phyloP scores from a whole-genome alignment of 495 filamentous ascomycete species.

The Aspergillus wentii region DNA sequence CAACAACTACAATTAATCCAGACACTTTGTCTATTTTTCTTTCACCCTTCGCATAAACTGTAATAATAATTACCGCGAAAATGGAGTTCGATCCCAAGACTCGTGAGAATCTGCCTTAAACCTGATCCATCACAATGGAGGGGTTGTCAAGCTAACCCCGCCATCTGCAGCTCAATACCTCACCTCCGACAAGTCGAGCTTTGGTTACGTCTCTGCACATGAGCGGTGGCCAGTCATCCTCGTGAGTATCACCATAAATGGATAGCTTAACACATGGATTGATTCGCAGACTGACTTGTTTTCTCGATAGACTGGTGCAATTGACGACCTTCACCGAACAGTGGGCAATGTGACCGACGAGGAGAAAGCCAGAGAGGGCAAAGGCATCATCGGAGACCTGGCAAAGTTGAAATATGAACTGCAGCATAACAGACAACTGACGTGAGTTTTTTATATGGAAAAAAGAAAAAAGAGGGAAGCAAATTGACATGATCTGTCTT shows the following conservation, averaged over 20 bases:
- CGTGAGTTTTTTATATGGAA: constrained; percentile 47
- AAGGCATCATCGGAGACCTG: constrained; percentile 74
- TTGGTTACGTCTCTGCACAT: constrained; percentile 75
- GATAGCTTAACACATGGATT: not conserved
- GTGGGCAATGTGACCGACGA: constrained; percentile 48
- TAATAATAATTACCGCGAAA: constrained; percentile 9
- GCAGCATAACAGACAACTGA: constrained; percentile 81
- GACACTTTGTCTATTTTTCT: constrained; percentile 3
- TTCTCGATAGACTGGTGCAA: constrained; percentile 71
- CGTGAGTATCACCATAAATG: constrained; percentile 40
- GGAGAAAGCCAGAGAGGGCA: constrained; percentile 72
- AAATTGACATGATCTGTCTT: not conserved
- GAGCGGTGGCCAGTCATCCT: constrained; percentile 93
- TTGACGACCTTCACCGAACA: constrained; percentile 86
- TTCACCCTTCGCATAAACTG: no score
- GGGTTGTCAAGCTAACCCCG: constrained; percentile 14
- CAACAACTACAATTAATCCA: no score
- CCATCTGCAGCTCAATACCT: constrained; percentile 59
- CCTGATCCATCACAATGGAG: constrained; percentile 3
- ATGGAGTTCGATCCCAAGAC: constrained; percentile 64
- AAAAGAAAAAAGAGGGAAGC: not conserved
- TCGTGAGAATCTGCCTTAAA: constrained; percentile 34
- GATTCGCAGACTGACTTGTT: constrained; percentile 13
- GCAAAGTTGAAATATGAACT: constrained; percentile 90
- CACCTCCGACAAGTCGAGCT: constrained; percentile 79